Base-by-base conservation (phyloP, 129 eudicot species). In the Flaveria linearis region DNA sequence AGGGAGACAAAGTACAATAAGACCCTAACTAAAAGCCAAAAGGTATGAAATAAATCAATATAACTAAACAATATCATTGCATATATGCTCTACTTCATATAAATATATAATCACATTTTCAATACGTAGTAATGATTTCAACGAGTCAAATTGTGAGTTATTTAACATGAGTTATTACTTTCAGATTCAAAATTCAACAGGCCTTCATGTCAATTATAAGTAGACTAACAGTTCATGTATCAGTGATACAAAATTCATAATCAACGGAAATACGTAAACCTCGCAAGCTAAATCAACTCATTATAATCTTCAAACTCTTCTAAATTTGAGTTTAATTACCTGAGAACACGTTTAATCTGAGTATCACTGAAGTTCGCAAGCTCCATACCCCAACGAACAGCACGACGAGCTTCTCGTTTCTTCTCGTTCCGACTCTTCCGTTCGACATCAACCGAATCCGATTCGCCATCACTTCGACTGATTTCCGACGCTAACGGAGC, bases 371-470 rank as follows among this genome's bases (percentile, higher is more conserved):
- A 87, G 1, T 76, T 76, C 3, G 98, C 90, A 12, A 94, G 88
- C 75, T 94, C 91, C 93, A 83, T 91, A 7, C 86, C 97, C 96
- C 97, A 94, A 3, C 84, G 85, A 17, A 91, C 84, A 68, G 91
- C 86, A 50, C 91, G 91, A 22, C 88, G 85, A 61, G 98, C 98
- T 56, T 88, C 93, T 17, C 96, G 96, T 67, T 94, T 94, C 87
- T 86, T 91, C 86, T 81, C 90, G 65, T 91, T 94, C 14, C 98
- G 82, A 83, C 90, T 87, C 87, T 81, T 88, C 78, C 81, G 80
- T 26, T 33, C 81, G 1, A 42, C 39, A 26, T 68, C 81, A 13
- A 73, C 65, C 53, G 55, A 52, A 51, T 86, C 91, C 11, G 85
- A 53, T 22, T 83, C 87, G 47, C 60, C 52, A 17, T 81, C 89